Percentiles rank a stretch among this genome's conserved stretches.
Conservation (phyloP, 768 basidiomycete genomes). For the Guyanaporus albipodus region DNA sequence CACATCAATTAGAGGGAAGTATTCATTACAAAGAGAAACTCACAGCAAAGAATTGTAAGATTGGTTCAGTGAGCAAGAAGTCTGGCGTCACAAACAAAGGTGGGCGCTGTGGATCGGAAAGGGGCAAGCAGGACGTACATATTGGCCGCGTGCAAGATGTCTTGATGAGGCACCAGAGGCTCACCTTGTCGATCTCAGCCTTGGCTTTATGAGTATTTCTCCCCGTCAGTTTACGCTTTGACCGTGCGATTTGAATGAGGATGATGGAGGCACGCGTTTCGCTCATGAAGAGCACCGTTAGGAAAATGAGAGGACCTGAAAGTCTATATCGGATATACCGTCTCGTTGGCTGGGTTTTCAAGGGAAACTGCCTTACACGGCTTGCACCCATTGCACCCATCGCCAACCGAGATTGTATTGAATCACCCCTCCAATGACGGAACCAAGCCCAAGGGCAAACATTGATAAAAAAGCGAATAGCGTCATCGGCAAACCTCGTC, state of each 20-base stretch:
- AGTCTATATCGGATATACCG: conserved; percentile 35
- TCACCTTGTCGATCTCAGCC: conserved; percentile 57
- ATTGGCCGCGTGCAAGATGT: conserved; percentile 67
- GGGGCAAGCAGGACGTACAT: conserved; percentile 40
- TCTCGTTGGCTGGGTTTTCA: no score
- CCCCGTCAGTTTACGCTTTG: conserved; percentile 62
- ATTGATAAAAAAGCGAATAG: conserved; percentile 59
- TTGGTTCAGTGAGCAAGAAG: conserved; percentile 47
- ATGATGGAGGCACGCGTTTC: conserved; percentile 76
- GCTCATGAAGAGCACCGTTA: conserved; percentile 51
- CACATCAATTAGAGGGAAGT: background rate
- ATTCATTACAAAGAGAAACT: conserved; percentile 16
- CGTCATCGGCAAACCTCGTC: conserved; percentile 75
- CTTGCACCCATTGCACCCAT: conserved; percentile 79
- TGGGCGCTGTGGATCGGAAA: background rate
- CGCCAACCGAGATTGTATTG: conserved; percentile 68
- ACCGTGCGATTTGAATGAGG: conserved; percentile 59
- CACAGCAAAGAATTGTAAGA: conserved; percentile 70
- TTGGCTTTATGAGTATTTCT: conserved; percentile 54
- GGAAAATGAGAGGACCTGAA: conserved; percentile 45
- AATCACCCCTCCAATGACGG: conserved; percentile 60
- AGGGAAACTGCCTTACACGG: conserved; percentile 40
- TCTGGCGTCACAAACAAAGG: conserved; percentile 8
- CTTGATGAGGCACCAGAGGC: conserved; percentile 53
- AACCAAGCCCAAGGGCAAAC: conserved; percentile 58